phyloP scores from a whole-genome alignment of 140 eudicot genomes.

The Ambrosia hybrid region DNA sequence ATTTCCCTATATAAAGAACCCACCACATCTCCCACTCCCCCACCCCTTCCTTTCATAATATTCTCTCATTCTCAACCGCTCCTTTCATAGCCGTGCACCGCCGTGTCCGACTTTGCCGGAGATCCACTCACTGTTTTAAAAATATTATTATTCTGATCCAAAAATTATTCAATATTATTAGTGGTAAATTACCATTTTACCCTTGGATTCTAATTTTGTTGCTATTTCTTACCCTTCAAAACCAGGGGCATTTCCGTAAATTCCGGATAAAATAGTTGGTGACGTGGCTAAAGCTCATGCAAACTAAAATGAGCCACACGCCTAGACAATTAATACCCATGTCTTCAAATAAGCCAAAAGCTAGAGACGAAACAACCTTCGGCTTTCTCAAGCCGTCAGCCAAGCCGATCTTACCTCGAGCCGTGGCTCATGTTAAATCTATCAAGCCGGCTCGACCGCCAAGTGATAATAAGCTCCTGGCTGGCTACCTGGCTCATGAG shows the following conservation, averaged over 20 bases:
- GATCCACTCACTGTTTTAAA: conserved; percentile 8
- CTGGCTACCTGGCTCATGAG: conserved; percentile 69
- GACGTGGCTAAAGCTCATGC: conserved; percentile 34
- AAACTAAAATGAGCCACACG: conserved; percentile 47
- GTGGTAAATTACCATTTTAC: conserved; percentile 25
- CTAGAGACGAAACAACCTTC: conserved; percentile 26
- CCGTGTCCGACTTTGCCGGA: conserved; percentile 26
- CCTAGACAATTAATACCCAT: conserved; percentile 43
- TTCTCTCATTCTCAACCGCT: conserved; percentile 19
- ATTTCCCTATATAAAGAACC: conserved; percentile 40
- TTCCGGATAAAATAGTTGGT: conserved; percentile 26
- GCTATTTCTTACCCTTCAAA: background rate
- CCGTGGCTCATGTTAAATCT: conserved; percentile 23
- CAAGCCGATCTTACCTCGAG: conserved; percentile 45
- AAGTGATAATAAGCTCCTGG: conserved; percentile 41
- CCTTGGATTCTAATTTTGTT: conserved; percentile 23
- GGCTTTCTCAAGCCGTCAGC: conserved; percentile 56
- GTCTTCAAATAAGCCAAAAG: conserved; percentile 42
- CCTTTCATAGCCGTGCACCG: conserved; percentile 5
- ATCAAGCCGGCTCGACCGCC: conserved; percentile 26
- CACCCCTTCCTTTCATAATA: conserved; percentile 4
- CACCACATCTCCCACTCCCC: conserved; percentile 28
- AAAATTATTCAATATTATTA: conserved; percentile 19
- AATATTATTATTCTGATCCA: conserved; percentile 12
- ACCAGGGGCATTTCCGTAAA: conserved; percentile 27